These are phyloP conservation scores for Talinum fruticosum DNA, from an alignment of 148 eudicot species.

Conservation along the genomic window DNA sequence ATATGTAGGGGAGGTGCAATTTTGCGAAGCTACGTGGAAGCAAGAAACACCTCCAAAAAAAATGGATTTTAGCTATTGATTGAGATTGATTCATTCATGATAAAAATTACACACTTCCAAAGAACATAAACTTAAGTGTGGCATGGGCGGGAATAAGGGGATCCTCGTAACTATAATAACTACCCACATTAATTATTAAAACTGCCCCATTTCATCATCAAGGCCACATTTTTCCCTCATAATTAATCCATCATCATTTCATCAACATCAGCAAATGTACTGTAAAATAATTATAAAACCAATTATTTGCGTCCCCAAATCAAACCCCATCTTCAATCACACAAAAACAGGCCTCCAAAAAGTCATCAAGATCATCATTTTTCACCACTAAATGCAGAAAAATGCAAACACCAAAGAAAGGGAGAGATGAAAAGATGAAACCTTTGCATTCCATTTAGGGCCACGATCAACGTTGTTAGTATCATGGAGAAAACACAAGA, in stretches of 20 bases:
- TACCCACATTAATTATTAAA: background rate
- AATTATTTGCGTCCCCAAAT: background rate
- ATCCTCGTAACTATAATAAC: background rate
- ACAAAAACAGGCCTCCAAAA: background rate
- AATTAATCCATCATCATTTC: too few species aligned
- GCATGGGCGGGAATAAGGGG: background rate
- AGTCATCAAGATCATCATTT: background rate
- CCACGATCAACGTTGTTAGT: slow-evolving; percentile 18
- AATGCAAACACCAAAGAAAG: background rate
- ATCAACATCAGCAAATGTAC: too few species aligned
- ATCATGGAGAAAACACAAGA: slow-evolving; percentile 22
- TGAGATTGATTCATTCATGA: too few species aligned
- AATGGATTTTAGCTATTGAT: too few species aligned
- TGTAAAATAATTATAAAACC: too few species aligned
- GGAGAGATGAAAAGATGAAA: slow-evolving; percentile 8
- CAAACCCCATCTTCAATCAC: background rate
- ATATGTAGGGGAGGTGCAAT: background rate
- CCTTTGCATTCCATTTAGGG: slow-evolving; percentile 33
- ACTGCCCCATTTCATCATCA: background rate
- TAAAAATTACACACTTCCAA: background rate
- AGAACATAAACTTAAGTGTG: background rate
- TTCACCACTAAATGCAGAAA: background rate
- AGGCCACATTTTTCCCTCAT: background rate
- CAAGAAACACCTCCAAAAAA: background rate
- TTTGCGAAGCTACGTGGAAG: background rate